Base-by-base conservation (phyloP, 2,329 filamentous ascomycete genomes). In the Aureobasidium uvarum region DNA sequence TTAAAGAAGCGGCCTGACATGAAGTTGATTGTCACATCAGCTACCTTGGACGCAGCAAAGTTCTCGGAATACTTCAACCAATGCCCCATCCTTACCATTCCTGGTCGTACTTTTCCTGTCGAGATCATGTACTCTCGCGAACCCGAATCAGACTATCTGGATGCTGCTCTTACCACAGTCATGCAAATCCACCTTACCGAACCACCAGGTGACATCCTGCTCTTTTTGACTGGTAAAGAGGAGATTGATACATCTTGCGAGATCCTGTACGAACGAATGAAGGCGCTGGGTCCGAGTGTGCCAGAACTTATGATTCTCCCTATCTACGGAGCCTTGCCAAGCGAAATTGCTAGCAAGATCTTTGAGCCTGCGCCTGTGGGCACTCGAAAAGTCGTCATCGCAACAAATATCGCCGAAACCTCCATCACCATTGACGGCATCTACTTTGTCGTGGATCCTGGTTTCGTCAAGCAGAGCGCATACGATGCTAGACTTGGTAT, bases 141-240 rank as follows among this genome's bases (percentile, higher is more conserved):
- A 73, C 95, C 96, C 0, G 95, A 98, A 74, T 92, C 91, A 0
- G 96, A 99, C 74, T 99, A 99, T 71, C 81, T 99, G 16, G 95
- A 98, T 75, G 88, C 93, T 1, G 92, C 95, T 0, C 81, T 99
- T n/a, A 90, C 93, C 16, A 98, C 95, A 0, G 92, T 97, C 55
- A 97, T 99, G 94, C 92, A 98, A 74, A 98, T 99, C 64, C 95
- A 99, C 75, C 80, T 99, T 20, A 95, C 90, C 1, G 95, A 99
- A 73, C 92, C 93, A 7, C 84, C 88, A 20, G 95, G 95, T 69
- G 96, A 99, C 73, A 97, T 99, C 60, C 79, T 99, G n/a, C 82
- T 99, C 1, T 99, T 99, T 80, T 83, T 99, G 71, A 99, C 96
- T 0, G 95, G 95, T 6, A 93, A 97, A 74, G 95, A 99, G 77